phyloP scores from a whole-genome alignment of 495 filamentous ascomycete genomes.

The Neohortaea acidophila region DNA sequence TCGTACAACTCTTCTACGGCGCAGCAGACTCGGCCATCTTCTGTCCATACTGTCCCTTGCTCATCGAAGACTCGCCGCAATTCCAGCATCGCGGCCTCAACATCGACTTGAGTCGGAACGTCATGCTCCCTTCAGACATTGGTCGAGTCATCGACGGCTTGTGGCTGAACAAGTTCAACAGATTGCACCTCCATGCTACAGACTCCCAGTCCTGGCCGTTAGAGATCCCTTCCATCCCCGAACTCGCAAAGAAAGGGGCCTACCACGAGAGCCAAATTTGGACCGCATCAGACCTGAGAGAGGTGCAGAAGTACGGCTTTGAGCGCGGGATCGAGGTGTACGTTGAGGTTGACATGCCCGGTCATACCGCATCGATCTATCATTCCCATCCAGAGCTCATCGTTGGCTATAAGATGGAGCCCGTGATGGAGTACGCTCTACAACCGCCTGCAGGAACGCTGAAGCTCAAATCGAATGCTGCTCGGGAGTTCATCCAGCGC shows the following conservation, averaged over 20 bases:
- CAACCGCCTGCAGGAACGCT: constrained; percentile 64
- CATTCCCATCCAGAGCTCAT: constrained; percentile 57
- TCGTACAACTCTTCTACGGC: no score
- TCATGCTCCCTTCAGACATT: no score
- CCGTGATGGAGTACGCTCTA: constrained; percentile 50
- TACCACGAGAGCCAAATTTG: constrained; percentile 47
- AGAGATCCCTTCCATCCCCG: constrained; percentile 55
- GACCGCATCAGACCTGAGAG: constrained; percentile 41
- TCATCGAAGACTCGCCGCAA: no score
- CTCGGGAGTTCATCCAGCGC: constrained; percentile 48
- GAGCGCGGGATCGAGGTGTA: constrained; percentile 54
- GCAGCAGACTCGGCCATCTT: no score
- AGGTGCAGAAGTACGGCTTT: constrained; percentile 50
- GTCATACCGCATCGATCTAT: constrained; percentile 52
- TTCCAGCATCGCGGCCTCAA: no score
- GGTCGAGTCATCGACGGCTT: no score
- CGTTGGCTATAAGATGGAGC: constrained; percentile 49
- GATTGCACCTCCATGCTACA: constrained; percentile 60
- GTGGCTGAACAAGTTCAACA: no score
- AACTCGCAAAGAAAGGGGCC: constrained; percentile 51
- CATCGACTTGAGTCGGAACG: no score
- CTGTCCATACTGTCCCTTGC: no score
- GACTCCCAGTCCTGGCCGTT: constrained; percentile 75
- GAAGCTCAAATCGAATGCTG: constrained; percentile 51
- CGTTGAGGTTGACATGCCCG: constrained; percentile 69